A percentile compares a stretch with the other conserved stretches of the same genome.
These are phyloP conservation scores for Boechera divaricarpa DNA, from an alignment of 345 rosid genomes.

Conservation along the genomic window DNA sequence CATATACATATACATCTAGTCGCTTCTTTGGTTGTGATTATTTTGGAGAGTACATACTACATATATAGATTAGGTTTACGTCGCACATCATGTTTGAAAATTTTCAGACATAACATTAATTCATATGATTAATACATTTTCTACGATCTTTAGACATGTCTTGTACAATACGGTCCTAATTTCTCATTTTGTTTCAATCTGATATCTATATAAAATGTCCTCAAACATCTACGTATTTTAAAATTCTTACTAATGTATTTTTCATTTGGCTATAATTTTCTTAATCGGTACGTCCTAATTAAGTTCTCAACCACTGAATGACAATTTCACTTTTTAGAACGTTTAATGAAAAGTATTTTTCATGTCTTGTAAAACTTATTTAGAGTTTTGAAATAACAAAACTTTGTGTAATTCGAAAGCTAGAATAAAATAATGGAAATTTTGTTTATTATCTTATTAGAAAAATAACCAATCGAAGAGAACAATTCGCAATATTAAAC, in stretches of 20 bases:
- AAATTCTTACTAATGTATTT: background rate
- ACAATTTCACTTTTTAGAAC: background rate
- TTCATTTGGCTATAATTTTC: background rate
- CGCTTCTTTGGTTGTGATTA: slow-evolving; percentile 4
- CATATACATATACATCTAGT: background rate
- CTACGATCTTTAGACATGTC: slow-evolving; percentile 1
- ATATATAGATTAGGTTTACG: slow-evolving; percentile 10
- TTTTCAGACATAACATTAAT: background rate
- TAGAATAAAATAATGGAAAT: background rate
- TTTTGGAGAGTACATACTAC: background rate
- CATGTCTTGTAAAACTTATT: background rate
- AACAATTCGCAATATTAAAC: slow-evolving; percentile 30
- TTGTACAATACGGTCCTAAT: background rate
- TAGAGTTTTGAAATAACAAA: background rate
- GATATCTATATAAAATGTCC: background rate
- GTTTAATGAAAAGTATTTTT: background rate
- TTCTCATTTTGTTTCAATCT: slow-evolving; percentile 3
- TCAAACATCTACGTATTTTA: too few relatives aligned
- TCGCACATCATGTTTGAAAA: slow-evolving; percentile 23
- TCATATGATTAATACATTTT: slow-evolving; percentile 2
- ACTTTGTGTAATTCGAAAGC: slow-evolving; percentile 16
- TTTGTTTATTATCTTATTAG: background rate
- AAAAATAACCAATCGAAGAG: background rate
- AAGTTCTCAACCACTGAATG: background rate
- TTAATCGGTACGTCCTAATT: background rate